Evolutionary conservation across 2,329 filamentous ascomycete species (phyloP), one percentile per base, ranked within the genome.

Genomic region (Alternaria arbusti): DNA sequence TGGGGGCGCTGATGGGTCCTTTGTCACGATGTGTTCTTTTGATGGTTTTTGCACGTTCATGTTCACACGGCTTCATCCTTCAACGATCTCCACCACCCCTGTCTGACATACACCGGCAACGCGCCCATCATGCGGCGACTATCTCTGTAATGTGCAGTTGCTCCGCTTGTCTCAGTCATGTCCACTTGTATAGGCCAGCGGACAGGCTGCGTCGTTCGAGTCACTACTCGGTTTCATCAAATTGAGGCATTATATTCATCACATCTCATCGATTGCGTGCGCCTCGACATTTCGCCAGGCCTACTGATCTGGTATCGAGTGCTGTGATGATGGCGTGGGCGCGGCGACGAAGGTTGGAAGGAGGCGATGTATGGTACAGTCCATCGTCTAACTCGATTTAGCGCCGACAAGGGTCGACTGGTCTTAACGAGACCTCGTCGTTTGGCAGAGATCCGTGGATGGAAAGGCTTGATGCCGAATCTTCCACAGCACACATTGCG

Each of bases 311-410:
- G 43, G 17, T 46, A 28, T 44, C 23, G 40, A 45, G 46, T 52
- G 62, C 50, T 57, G 45, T 54, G 50, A 55, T 57, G 47, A 57
- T 63, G 64, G 68, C 56, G 61, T 57, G 59, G 57, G 47, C 61
- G 62, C 66, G 63, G 58, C 64, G 67, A 68, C 49, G 64, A 68
- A 66, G 68, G 63, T 68, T 63, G 69, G 36, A 63, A 66, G 68
- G 70, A 70, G 67, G 70, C 70, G 65, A 71, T 66, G 70, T 70
- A 70, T 67, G 63, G 60, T 57, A 61, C 49, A 52, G 63, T 59
- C 45, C 46, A 60, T 45, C 26, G 57, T 54, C 68, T 70, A 70
- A 64, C 55, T 54, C 36, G 62, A 67, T 64, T 64, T 64, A 69
- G 68, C 58, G 62, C 57, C 57, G 32, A 54, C 54, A 58, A 63